Conservation (phyloP, 169 alveolate species). For the Pseudocohnilembus persalinus region DNA sequence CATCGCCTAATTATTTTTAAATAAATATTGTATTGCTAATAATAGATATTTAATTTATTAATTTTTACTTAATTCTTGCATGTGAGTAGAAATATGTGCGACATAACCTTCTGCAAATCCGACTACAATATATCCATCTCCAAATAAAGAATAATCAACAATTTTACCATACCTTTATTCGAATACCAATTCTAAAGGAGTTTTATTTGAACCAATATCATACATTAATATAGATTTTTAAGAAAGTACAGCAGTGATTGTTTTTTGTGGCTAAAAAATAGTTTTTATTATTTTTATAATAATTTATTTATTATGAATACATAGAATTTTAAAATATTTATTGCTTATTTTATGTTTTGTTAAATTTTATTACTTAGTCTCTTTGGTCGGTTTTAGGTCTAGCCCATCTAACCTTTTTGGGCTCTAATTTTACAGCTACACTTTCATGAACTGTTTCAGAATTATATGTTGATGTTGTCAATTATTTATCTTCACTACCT, state of each 20-base stretch:
- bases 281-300: no score
- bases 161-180: constrained; percentile 81
- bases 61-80: constrained; percentile 48
- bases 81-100: constrained; percentile 70
- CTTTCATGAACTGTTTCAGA: constrained; percentile 80
- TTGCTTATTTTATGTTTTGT: no score
- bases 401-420: constrained; percentile 81
- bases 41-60: background rate
- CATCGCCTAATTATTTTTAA: constrained; percentile 54
- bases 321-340: no score
- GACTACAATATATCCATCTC: constrained; percentile 78
- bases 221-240: constrained; percentile 63
- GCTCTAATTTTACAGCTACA: constrained; percentile 70
- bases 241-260: constrained; percentile 69
- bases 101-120: constrained; percentile 84
- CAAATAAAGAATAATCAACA: constrained; percentile 74
- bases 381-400: constrained; percentile 61
- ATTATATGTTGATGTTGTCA: constrained; percentile 74
- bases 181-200: constrained; percentile 70
- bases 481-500: constrained; percentile 82
- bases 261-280: no score
- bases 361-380: no score
- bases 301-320: no score
- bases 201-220: constrained; percentile 61
- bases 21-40: no score